Conservation (phyloP, 495 filamentous ascomycete genomes). For the Elasticomyces elasticus region DNA sequence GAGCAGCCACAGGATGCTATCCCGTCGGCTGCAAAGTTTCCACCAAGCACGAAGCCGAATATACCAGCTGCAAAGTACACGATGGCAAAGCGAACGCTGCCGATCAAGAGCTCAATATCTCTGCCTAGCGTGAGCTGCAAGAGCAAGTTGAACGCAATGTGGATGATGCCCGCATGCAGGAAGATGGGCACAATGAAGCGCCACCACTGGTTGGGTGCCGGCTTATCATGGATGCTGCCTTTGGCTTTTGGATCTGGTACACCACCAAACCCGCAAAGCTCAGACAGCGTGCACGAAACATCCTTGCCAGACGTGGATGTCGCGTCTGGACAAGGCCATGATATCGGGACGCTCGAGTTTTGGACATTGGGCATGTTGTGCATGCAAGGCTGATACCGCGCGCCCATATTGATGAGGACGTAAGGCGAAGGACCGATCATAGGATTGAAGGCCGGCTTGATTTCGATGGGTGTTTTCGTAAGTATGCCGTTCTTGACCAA, state of each 20-base stretch:
- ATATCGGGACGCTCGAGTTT: slow-evolving; percentile 39
- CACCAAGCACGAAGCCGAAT: slow-evolving; percentile 91
- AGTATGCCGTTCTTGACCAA: slow-evolving; percentile 61
- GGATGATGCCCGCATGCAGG: slow-evolving; percentile 82
- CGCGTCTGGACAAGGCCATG: slow-evolving; percentile 68
- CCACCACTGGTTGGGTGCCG: slow-evolving; percentile 84
- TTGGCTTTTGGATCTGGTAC: slow-evolving; percentile 48
- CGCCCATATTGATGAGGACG: slow-evolving; percentile 92
- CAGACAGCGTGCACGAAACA: slow-evolving; percentile 56
- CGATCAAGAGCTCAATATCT: slow-evolving; percentile 85
- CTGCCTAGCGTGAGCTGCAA: slow-evolving; percentile 76
- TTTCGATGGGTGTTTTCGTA: slow-evolving; percentile 73
- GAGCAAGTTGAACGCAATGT: slow-evolving; percentile 91
- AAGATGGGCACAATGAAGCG: slow-evolving; percentile 95
- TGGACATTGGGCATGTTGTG: slow-evolving; percentile 63
- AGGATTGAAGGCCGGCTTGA: slow-evolving; percentile 76
- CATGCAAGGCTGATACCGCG: slow-evolving; percentile 90
- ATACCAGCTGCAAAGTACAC: slow-evolving; percentile 88
- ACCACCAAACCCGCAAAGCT: slow-evolving; percentile 73
- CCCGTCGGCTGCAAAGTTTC: slow-evolving; percentile 74
- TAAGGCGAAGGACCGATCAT: slow-evolving; percentile 92
- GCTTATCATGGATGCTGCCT: slow-evolving; percentile 37
- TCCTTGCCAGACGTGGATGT: slow-evolving; percentile 37
- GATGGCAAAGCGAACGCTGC: slow-evolving; percentile 70
- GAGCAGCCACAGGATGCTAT: slow-evolving; percentile 82